phyloP scores from a whole-genome alignment of 2,329 filamentous ascomycete genomes.

The Raffaelea albimanens region DNA sequence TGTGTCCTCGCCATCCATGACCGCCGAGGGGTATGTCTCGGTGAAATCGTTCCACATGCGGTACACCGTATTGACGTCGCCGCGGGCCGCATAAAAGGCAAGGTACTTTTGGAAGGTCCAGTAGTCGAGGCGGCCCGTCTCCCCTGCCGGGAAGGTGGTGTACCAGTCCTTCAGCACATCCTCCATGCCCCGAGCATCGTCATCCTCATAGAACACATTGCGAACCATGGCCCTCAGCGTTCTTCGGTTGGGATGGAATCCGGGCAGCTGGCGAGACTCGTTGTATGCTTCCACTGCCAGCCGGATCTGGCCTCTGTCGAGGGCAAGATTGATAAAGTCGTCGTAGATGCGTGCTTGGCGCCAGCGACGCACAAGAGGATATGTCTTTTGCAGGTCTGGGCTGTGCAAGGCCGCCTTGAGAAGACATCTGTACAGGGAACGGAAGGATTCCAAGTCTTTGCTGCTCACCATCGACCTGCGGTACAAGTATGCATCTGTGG shows the following conservation, averaged over 20 bases:
- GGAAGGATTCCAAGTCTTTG: too few species aligned
- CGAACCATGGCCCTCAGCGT: constrained; percentile 35
- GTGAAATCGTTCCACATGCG: constrained; percentile 36
- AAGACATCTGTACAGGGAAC: not conserved
- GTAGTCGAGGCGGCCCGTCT: constrained; percentile 24
- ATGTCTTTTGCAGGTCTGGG: constrained; percentile 16
- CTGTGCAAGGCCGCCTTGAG: constrained; percentile 6
- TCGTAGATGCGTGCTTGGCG: constrained; percentile 31
- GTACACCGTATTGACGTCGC: constrained; percentile 35
- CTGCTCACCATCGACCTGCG: too few species aligned
- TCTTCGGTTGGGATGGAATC: constrained; percentile 23
- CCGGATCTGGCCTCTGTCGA: constrained; percentile 18
- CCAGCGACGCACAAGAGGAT: constrained; percentile 30
- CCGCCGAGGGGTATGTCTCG: constrained; percentile 18
- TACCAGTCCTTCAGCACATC: constrained; percentile 41
- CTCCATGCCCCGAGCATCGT: constrained; percentile 30
- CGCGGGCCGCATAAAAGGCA: constrained; percentile 36
- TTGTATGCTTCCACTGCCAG: constrained; percentile 30
- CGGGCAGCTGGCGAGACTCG: constrained; percentile 33
- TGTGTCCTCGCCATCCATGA: constrained; percentile 19
- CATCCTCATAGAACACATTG: constrained; percentile 26
- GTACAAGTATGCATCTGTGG: too few species aligned
- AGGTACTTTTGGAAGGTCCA: constrained; percentile 40
- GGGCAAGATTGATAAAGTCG: constrained; percentile 27
- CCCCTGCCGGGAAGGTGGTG: not conserved